Percentiles rank a stretch among this genome's conserved stretches.
Evolutionary conservation across 225 moss, liverwort and hornwort species (phyloP).

Genomic region (Asterella californica): DNA sequence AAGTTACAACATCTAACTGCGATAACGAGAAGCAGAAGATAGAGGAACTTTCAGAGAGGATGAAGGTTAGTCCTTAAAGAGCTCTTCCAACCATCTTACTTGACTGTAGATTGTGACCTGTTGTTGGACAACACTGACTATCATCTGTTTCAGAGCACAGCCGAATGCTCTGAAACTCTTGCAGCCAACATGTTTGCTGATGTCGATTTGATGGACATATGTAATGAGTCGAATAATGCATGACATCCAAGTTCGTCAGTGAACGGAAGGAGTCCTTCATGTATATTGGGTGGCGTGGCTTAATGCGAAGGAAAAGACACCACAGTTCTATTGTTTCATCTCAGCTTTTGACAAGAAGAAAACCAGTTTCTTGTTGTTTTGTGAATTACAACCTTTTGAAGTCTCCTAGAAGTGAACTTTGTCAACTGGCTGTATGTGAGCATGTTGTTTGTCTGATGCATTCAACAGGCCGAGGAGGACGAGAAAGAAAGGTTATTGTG

Average conservation of each 20-base stretch:
- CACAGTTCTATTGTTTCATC: background rate
- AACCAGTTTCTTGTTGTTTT: background rate
- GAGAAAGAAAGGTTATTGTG: constrained; percentile 55
- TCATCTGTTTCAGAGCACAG: background rate
- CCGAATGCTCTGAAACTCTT: background rate
- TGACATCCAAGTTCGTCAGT: background rate
- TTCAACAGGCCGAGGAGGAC: constrained; percentile 62
- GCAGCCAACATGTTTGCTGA: background rate
- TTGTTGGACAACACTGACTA: background rate
- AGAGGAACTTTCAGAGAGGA: constrained; percentile 56
- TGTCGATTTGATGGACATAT: background rate
- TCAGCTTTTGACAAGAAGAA: background rate
- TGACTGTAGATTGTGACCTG: background rate
- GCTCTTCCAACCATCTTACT: background rate
- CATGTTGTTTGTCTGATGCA: background rate
- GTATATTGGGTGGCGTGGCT: background rate
- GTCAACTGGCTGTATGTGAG: background rate
- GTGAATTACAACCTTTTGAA: background rate
- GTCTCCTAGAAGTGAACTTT: background rate
- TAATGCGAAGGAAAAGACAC: background rate
- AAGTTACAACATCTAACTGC: background rate
- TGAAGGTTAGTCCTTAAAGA: constrained; percentile 48
- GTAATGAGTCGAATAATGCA: background rate
- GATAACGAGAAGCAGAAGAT: constrained; percentile 40
- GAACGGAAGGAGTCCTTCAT: background rate